A percentile compares a stretch with the other conserved stretches of the same genome.
These are phyloP conservation scores for Emmonsiellopsis sp. DNA, from an alignment of 2,329 filamentous ascomycete species.

Conservation along the genomic window DNA sequence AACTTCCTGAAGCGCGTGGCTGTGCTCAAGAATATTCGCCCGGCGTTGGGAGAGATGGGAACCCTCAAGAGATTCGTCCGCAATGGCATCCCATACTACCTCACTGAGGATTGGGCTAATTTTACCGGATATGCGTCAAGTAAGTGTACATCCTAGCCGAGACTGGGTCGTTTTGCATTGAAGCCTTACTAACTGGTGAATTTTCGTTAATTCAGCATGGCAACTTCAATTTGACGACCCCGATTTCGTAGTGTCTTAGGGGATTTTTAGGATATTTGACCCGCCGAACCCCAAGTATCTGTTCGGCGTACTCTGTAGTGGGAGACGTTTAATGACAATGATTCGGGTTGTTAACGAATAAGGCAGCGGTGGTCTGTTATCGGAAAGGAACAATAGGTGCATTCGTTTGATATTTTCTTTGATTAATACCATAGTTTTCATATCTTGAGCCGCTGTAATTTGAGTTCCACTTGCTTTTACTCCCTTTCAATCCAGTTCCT, in stretches of 20 bases:
- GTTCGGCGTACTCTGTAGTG: too few species aligned
- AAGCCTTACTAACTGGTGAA: neutral
- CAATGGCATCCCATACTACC: constrained; percentile 29
- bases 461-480: too few species aligned
- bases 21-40: constrained; percentile 35
- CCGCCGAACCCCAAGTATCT: neutral
- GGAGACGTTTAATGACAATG: too few species aligned
- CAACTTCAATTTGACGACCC: constrained; percentile 12
- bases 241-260: constrained; percentile 1
- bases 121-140: constrained; percentile 37
- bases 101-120: constrained; percentile 42
- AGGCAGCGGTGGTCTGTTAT: neutral
- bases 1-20: constrained; percentile 34
- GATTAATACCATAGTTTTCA: too few species aligned
- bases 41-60: constrained; percentile 38
- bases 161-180: neutral
- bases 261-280: too few species aligned
- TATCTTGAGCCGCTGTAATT: too few species aligned
- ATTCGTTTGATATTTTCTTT: too few species aligned
- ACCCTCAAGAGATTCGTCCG: constrained; percentile 34
- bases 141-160: constrained; percentile 19
- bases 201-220: constrained; percentile 9
- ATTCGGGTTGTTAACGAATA: too few species aligned
- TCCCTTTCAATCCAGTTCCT: too few species aligned
- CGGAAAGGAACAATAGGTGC: too few species aligned